Evolutionary conservation across 2,329 filamentous ascomycete genomes (phyloP).

Genomic region (Orbilia ellipsospora): DNA sequence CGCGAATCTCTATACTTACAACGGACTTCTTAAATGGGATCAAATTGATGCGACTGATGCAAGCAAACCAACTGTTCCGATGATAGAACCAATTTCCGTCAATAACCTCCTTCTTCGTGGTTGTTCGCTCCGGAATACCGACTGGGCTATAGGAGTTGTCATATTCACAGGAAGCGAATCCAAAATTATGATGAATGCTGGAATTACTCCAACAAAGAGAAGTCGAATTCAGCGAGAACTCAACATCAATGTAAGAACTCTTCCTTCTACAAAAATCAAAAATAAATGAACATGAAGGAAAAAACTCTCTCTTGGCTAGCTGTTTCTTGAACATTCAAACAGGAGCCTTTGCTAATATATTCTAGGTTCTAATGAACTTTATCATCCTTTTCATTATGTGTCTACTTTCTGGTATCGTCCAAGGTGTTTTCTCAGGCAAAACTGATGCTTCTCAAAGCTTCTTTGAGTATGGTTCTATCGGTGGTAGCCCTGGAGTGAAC

Average conservation of each 20-base stretch:
- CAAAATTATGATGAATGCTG: conserved; percentile 99
- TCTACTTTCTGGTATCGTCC: conserved; percentile 82
- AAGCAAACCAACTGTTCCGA: conserved; percentile 74
- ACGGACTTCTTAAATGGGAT: conserved; percentile 85
- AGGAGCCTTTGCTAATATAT: conserved; percentile 23
- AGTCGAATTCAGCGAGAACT: conserved; percentile 89
- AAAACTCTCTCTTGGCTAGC: conserved; percentile 10
- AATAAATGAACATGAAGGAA: conserved; percentile 8
- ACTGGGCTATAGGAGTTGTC: conserved; percentile 93
- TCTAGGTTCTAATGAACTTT: conserved; percentile 82
- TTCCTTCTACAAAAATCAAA: not conserved
- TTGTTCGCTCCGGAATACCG: conserved; percentile 92
- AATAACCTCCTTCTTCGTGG: conserved; percentile 95
- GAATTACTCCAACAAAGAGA: conserved; percentile 92
- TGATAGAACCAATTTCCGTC: conserved; percentile 92
- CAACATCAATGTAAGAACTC: conserved; percentile 83
- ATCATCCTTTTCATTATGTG: conserved; percentile 89
- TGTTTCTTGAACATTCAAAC: not conserved
- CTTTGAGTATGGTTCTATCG: conserved; percentile 88
- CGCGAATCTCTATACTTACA: conserved; percentile 95
- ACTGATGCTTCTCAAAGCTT: conserved; percentile 78
- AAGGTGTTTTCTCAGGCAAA: conserved; percentile 83
- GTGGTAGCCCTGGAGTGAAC: conserved; percentile 76
- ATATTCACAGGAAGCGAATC: conserved; percentile 95
- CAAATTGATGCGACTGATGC: conserved; percentile 75